Conservation (phyloP, 2,329 filamentous ascomycete genomes). For the Aspergillus tamarii region DNA sequence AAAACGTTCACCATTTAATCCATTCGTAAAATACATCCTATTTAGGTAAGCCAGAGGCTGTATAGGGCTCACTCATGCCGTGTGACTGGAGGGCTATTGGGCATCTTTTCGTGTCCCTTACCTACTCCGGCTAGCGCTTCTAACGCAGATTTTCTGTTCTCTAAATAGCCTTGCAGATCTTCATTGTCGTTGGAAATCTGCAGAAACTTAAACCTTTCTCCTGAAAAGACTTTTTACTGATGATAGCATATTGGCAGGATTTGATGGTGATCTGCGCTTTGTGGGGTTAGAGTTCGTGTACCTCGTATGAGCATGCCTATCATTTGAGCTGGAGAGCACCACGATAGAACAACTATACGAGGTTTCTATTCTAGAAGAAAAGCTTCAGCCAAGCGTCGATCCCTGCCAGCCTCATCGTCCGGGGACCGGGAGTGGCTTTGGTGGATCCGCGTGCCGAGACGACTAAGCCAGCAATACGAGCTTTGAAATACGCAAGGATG, state of each 20-base stretch:
- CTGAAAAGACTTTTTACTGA: not conserved
- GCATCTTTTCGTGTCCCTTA: not conserved
- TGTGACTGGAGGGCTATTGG: no score
- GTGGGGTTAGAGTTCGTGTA: not conserved
- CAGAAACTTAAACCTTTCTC: not conserved
- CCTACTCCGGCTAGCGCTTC: not conserved
- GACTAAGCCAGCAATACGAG: not conserved
- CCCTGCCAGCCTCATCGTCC: not conserved
- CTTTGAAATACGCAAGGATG: not conserved
- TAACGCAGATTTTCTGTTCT: not conserved
- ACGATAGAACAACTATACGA: no score
- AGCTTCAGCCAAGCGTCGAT: not conserved
- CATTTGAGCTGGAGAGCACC: not conserved
- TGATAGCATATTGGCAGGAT: not conserved
- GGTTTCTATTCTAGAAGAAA: not conserved
- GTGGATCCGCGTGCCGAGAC: not conserved
- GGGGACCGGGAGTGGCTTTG: not conserved
- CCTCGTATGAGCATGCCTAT: not conserved
- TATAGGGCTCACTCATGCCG: not conserved
- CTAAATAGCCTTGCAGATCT: not conserved
- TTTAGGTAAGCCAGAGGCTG: not conserved
- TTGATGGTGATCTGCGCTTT: not conserved
- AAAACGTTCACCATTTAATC: fast-evolving
- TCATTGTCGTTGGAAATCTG: not conserved
- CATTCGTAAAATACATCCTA: not conserved